Percentiles rank a stretch among this genome's conserved stretches.
Conservation (phyloP, 306 rosid species). For the Herpetospermum pedunculosum region DNA sequence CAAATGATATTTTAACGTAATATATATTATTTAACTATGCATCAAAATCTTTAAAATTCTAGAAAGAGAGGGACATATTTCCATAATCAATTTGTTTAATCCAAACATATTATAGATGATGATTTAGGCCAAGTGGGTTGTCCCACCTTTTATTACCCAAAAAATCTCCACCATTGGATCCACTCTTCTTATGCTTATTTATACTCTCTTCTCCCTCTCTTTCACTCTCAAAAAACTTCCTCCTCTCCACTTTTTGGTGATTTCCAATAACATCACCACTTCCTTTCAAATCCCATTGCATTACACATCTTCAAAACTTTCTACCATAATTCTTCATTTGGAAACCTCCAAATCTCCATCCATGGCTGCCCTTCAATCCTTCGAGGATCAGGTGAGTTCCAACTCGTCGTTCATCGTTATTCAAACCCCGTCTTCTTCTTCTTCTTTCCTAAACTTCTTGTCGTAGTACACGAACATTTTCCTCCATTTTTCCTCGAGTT, state of each 20-base stretch:
- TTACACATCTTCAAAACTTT: neutral
- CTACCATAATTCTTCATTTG: neutral
- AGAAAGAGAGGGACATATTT: neutral
- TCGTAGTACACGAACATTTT: neutral
- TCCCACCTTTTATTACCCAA: slow-evolving; percentile 18
- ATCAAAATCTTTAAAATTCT: neutral
- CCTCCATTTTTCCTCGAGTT: no score
- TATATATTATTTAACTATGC: no score
- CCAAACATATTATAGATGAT: neutral
- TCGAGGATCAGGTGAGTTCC: neutral
- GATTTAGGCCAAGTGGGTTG: slow-evolving; percentile 30
- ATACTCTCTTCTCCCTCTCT: slow-evolving; percentile 21
- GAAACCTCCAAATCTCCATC: neutral
- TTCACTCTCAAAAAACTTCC: slow-evolving; percentile 9
- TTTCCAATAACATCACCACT: slow-evolving; percentile 9
- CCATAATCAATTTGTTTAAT: neutral
- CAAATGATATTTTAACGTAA: no score
- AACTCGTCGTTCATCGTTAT: neutral
- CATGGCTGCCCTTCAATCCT: neutral
- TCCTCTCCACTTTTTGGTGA: slow-evolving; percentile 14
- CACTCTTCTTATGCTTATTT: slow-evolving; percentile 33
- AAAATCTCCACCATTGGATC: slow-evolving; percentile 47
- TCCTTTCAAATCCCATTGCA: slow-evolving; percentile 11
- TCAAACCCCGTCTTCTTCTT: neutral
- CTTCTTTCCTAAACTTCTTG: neutral